These are phyloP conservation scores for Withania somnifera DNA, from an alignment of 305 asterid species.

Conservation along the genomic window DNA sequence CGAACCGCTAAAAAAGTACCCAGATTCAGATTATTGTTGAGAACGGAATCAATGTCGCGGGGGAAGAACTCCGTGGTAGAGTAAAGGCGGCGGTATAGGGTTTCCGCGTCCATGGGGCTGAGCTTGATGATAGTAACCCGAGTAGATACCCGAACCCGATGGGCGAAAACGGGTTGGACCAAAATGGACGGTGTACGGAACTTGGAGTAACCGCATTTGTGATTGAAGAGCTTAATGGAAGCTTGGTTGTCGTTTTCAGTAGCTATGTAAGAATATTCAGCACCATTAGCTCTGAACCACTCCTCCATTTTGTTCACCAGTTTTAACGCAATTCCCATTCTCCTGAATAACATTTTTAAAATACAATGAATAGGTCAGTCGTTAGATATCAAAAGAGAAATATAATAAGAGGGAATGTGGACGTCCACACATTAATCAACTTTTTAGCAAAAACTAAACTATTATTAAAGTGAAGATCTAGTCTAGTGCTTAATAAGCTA, in stretches of 20 bases:
- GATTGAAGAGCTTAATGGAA: constrained; percentile 61
- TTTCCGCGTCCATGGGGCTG: constrained; percentile 46
- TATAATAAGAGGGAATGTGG: too few relatives aligned
- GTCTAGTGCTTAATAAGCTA: neutral
- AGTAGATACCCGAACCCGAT: constrained; percentile 22
- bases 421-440: constrained; percentile 8
- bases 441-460: constrained; percentile 4
- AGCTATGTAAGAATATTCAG: constrained; percentile 83
- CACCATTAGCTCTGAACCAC: constrained; percentile 74
- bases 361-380: too few relatives aligned
- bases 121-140: constrained; percentile 39
- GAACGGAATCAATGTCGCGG: constrained; percentile 58
- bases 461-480: neutral
- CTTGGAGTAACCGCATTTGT: constrained; percentile 65
- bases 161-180: constrained; percentile 85
- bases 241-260: constrained; percentile 77
- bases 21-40: constrained; percentile 44
- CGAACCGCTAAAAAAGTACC: constrained; percentile 69
- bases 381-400: too few relatives aligned
- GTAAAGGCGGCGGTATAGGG: constrained; percentile 51
- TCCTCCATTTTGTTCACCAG: constrained; percentile 49
- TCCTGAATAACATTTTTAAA: constrained; percentile 27
- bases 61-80: constrained; percentile 79
- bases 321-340: constrained; percentile 77
- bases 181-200: constrained; percentile 73